A percentile compares a stretch with the other conserved stretches of the same genome.
Evolutionary conservation across 805 yeast species (phyloP).

Genomic region (Crinitomyces ghanaensis): DNA sequence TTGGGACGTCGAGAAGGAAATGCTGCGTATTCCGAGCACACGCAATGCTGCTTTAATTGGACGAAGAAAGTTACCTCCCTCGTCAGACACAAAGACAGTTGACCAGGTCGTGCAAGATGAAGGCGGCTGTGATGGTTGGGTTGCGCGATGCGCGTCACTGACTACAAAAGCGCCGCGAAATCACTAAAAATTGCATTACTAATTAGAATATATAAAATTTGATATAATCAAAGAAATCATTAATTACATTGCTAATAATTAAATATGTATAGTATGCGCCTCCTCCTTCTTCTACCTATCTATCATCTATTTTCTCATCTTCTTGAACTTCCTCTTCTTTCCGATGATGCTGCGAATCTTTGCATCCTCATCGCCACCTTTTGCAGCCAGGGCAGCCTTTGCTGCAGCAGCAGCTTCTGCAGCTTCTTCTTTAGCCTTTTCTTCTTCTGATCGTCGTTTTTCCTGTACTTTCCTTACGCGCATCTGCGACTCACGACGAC

Average conservation of each 20-base stretch:
- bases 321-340: slow-evolving; percentile 24
- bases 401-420: slow-evolving; percentile 9
- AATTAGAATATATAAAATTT: not conserved
- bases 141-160: slow-evolving; percentile 62
- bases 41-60: slow-evolving; percentile 87
- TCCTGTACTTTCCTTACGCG: slow-evolving; percentile 15
- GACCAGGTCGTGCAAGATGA: slow-evolving; percentile 57
- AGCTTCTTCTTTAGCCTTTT: slow-evolving; percentile 6
- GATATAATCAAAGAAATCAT: not conserved
- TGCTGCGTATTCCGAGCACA: slow-evolving; percentile 88
- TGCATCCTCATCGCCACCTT: slow-evolving; percentile 8
- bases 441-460: slow-evolving; percentile 18
- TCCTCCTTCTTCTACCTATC: not conserved
- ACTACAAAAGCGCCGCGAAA: slow-evolving; percentile 61
- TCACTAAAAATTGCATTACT: slow-evolving; percentile 37
- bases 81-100: slow-evolving; percentile 23
- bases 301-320: slow-evolving; percentile 6
- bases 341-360: slow-evolving; percentile 22
- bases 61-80: slow-evolving; percentile 31
- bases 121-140: slow-evolving; percentile 91
- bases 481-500: slow-evolving; percentile 53
- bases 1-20: slow-evolving; percentile 77
- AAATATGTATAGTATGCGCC: slow-evolving; percentile 1
- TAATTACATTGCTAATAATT: slow-evolving; percentile 1
- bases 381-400: slow-evolving; percentile 5